Base-by-base conservation (phyloP, 352 stramenopile genomes). In the Phytophthora ramorum region DNA sequence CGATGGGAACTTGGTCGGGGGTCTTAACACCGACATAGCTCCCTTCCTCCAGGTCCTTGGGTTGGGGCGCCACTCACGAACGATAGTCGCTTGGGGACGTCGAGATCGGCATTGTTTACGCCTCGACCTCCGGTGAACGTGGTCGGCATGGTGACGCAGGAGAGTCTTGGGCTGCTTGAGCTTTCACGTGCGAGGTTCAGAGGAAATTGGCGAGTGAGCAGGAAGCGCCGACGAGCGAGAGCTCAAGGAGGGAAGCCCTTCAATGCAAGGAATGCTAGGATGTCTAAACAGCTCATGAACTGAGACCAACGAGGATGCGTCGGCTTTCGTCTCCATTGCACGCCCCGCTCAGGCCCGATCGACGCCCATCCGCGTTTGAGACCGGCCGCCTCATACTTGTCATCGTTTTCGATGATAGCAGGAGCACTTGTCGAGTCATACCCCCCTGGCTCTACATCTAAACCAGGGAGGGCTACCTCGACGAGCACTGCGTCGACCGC, bases 41-140 rank as follows among this genome's bases (percentile, higher is more conserved):
- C 1, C 47, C 68, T 0, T 75, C 52, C 35, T 75, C 66, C 6
- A 56, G 35, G 20, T 75, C 64, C 19, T 70, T 68, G 28, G 40
- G 34, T 9, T 64, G 45, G 66, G 12, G 54, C 40, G 19, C 54
- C 62, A 47, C 71, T 78, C 19, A 83, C 48, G 65, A 78, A 83
- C 48, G 75, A 83, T n/a, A 79, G 17, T 1, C 71, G 63, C 24
- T 69, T 62, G 8, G 49, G 51, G 6, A 79, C 28, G 37, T 75
- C 67, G 4, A 68, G 37, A 6, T 75, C 61, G 9, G 37, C 28
- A 9, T 46, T 58, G 34, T 24, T 58, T 14, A 58, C 50, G 1
- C 50, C 34, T 16, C 50, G 19, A 16, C 34, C 34, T 44, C 50
- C 50, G 14, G 50, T 34, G 50, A 47, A 58, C 3, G 73, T 81